Evolutionary conservation across 352 stramenopile genomes (phyloP).

Genomic region (Phytophthora hibernalis): DNA sequence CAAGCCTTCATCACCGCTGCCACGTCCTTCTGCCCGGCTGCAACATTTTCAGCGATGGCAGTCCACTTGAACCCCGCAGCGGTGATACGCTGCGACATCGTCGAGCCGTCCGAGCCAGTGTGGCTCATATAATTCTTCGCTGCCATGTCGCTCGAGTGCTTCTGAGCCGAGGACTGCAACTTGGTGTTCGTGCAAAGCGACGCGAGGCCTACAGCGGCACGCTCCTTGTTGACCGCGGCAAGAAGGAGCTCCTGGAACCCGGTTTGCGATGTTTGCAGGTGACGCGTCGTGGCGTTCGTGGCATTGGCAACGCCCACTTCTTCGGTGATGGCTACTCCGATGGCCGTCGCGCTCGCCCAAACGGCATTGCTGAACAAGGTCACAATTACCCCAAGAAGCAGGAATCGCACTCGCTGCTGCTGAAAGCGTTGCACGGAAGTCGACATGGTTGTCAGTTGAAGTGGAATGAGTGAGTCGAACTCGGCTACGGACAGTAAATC

Average conservation of each 20-base stretch:
- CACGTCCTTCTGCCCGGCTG: constrained; percentile 53
- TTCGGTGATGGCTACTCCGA: constrained; percentile 10
- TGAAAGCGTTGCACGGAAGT: constrained; percentile 19
- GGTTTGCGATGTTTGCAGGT: constrained; percentile 28
- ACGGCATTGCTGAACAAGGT: constrained; percentile 10
- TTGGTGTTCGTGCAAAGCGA: constrained; percentile 53
- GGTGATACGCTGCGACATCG: constrained; percentile 50
- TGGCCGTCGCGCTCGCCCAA: constrained; percentile 3
- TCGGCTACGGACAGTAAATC: constrained; percentile 24
- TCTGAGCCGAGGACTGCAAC: constrained; percentile 34
- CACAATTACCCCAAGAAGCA: constrained; percentile 19
- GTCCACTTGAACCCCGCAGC: constrained; percentile 53
- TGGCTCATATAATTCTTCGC: constrained; percentile 58
- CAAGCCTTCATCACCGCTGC: constrained; percentile 57
- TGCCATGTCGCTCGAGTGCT: constrained; percentile 51
- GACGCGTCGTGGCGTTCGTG: constrained; percentile 15
- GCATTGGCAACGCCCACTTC: not conserved
- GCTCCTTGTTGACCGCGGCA: constrained; percentile 59
- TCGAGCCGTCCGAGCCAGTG: constrained; percentile 53
- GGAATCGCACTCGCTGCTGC: constrained; percentile 4
- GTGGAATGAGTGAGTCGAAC: constrained; percentile 8
- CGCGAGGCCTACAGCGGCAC: constrained; percentile 36
- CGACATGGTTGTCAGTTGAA: constrained; percentile 24
- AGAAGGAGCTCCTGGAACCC: constrained; percentile 43
- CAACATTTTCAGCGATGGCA: constrained; percentile 62